These are phyloP conservation scores for Candolleomyces aberdarensis DNA, from an alignment of 768 basidiomycete species.

Conservation along the genomic window DNA sequence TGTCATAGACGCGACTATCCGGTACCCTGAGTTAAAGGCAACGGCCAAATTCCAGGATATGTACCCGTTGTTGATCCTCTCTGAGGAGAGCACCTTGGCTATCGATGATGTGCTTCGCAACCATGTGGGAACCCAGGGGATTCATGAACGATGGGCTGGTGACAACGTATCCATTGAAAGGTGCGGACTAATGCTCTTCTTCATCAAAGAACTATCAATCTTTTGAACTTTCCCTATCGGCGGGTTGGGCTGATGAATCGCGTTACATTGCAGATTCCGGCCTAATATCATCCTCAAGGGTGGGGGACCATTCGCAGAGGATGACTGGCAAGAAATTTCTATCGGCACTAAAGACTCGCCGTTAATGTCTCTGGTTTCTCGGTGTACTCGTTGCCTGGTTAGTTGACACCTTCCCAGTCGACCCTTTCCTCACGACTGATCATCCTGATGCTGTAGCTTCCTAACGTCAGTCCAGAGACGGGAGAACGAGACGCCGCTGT, in stretches of 20 bases:
- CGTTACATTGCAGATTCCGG: slow-evolving; percentile 50
- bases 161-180: slow-evolving; percentile 55
- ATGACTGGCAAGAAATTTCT: slow-evolving; percentile 59
- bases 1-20: slow-evolving; percentile 42
- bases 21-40: slow-evolving; percentile 57
- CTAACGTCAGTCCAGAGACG: slow-evolving; percentile 65
- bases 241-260: slow-evolving; percentile 4
- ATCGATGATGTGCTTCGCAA: slow-evolving; percentile 46
- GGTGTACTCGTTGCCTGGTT: slow-evolving; percentile 73
- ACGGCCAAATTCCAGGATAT: slow-evolving; percentile 65
- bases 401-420: slow-evolving; percentile 17
- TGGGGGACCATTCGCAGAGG: slow-evolving; percentile 69
- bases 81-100: slow-evolving; percentile 59
- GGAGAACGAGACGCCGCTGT: slow-evolving; percentile 69
- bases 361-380: slow-evolving; percentile 57
- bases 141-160: slow-evolving; percentile 50
- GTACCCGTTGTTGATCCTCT: slow-evolving; percentile 65
- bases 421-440: slow-evolving; percentile 1
- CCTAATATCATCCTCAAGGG: slow-evolving; percentile 74
- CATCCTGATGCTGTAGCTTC: slow-evolving; percentile 43
- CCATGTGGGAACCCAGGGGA: slow-evolving; percentile 46
- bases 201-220: slow-evolving; percentile 1
- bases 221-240: neutral
- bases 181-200: slow-evolving; percentile 27
- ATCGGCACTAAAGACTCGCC: slow-evolving; percentile 44